phyloP scores from a whole-genome alignment of 2,329 filamentous ascomycete species.

The Talaromyces funiculosus region DNA sequence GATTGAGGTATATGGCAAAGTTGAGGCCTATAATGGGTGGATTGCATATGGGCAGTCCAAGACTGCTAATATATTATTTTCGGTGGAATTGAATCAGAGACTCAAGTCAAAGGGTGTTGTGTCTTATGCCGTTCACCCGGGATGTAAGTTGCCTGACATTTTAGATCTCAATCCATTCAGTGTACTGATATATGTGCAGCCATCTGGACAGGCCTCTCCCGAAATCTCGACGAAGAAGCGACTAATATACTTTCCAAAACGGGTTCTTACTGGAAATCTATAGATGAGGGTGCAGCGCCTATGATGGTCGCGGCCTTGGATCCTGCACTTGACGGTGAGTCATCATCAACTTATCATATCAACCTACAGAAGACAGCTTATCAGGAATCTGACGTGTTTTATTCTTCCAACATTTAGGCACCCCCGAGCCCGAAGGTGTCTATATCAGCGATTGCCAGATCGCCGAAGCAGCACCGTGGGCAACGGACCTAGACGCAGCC shows the following conservation, averaged over 20 bases:
- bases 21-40: constrained; percentile 13
- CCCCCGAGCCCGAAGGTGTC: constrained; percentile 13
- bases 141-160: constrained; percentile 19
- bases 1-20: constrained; percentile 3
- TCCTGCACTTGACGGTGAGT: constrained; percentile 28
- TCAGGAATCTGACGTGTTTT: constrained; percentile 8
- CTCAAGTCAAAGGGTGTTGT: constrained; percentile 26
- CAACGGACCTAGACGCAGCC: constrained; percentile 27
- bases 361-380: neutral
- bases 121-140: constrained; percentile 39
- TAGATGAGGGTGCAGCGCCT: constrained; percentile 41
- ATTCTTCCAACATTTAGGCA: neutral
- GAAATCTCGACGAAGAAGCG: constrained; percentile 18
- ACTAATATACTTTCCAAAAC: constrained; percentile 22
- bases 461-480: constrained; percentile 26
- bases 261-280: constrained; percentile 29
- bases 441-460: constrained; percentile 35
- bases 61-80: constrained; percentile 38
- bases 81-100: constrained; percentile 29
- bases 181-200: constrained; percentile 14
- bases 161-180: neutral
- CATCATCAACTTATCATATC: neutral
- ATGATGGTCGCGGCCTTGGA: constrained; percentile 42
- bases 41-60: constrained; percentile 37
- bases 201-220: constrained; percentile 23